phyloP scores from a whole-genome alignment of 1,284 basidiomycete species.

The Sporisorium exsertum region DNA sequence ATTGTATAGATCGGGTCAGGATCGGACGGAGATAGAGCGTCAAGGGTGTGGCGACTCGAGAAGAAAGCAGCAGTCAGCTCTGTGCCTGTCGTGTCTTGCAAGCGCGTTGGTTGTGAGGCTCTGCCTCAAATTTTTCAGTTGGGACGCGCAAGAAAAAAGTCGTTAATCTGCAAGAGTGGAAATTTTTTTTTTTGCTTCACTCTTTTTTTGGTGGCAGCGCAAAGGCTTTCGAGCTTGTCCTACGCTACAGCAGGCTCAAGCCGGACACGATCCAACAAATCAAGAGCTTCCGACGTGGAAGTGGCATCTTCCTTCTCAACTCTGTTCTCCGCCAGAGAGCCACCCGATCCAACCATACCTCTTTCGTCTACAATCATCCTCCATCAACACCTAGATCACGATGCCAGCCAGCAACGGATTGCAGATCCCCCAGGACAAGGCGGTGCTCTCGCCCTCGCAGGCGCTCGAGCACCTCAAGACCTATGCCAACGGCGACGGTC shows the following conservation, averaged over 20 bases:
- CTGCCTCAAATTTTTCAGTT: not conserved
- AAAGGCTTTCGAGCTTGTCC: no score
- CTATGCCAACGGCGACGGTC: conserved; percentile 85
- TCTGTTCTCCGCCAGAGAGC: conserved; percentile 49
- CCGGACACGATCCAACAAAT: not conserved
- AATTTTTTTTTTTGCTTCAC: no score
- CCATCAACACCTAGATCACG: not conserved
- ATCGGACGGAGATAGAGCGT: conserved; percentile 3
- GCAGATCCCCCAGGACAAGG: conserved; percentile 35
- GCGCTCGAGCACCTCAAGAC: conserved; percentile 68
- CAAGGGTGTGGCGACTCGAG: not conserved
- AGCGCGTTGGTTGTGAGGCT: conserved; percentile 5
- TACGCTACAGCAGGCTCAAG: not conserved
- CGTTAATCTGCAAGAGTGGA: not conserved
- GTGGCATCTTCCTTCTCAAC: conserved; percentile 19
- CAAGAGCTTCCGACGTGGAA: conserved; percentile 10
- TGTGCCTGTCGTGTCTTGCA: conserved; percentile 3
- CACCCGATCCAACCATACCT: conserved; percentile 31
- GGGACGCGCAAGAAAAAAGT: not conserved
- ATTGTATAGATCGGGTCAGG: not conserved
- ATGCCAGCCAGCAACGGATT: conserved; percentile 44
- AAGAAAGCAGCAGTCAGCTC: not conserved
- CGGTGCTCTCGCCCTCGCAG: conserved; percentile 56
- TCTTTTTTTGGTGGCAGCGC: no score
- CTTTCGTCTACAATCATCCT: not conserved